Conservation (phyloP, 2,329 filamentous ascomycete genomes). For the Pseudocercospora fijiensis region DNA sequence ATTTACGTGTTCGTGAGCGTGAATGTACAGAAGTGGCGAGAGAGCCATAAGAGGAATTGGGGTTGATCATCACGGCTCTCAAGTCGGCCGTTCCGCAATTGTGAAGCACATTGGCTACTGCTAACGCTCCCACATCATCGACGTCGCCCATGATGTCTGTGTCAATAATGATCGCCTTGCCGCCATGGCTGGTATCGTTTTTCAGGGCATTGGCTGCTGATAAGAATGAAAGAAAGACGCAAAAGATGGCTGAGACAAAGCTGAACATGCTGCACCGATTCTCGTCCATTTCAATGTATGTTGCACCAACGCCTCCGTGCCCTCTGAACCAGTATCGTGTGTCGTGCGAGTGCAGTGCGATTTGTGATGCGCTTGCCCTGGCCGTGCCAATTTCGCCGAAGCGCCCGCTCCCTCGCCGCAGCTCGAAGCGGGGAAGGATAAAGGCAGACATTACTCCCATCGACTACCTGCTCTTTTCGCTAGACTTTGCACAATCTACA, state of each 20-base stretch:
- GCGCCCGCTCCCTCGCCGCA: not conserved
- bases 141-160: conserved; percentile 27
- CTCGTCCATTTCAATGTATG: not conserved
- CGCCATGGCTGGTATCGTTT: not conserved
- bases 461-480: not conserved
- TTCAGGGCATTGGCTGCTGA: not conserved
- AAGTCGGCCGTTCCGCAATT: conserved; percentile 26
- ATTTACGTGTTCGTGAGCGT: not conserved
- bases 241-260: not conserved
- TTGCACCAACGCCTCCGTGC: not conserved
- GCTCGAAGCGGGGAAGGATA: not conserved
- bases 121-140: conserved; percentile 28
- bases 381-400: not conserved
- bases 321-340: not conserved
- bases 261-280: not conserved
- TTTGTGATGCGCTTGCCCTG: not conserved
- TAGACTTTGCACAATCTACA: not conserved
- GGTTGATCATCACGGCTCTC: conserved; percentile 25
- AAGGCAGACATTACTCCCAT: not conserved
- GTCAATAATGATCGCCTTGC: conserved; percentile 49
- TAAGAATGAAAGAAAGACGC: not conserved
- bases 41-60: conserved; percentile 24
- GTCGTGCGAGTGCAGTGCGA: not conserved
- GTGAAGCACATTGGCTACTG: conserved; percentile 27
- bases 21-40: conserved; percentile 20